Evolutionary conservation across 2,329 filamentous ascomycete genomes (phyloP), one percentile per base, ranked within the genome.

Genomic region (Claviceps purpurea): DNA sequence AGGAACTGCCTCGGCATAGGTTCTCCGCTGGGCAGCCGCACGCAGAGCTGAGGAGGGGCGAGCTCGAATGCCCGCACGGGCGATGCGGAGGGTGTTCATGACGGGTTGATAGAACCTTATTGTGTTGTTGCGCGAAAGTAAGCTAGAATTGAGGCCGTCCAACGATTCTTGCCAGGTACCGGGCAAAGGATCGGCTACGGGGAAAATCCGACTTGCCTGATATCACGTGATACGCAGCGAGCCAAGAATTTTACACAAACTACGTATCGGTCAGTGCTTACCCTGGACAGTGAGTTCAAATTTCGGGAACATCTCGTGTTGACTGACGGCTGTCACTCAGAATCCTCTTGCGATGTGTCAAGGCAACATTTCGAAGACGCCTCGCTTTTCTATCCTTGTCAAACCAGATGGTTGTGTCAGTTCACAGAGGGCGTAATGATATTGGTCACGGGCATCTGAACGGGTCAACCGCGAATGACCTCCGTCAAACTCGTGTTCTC

Each of bases 51-150:
- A 4, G 4, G 30, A 76, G 68, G 89, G 85, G 66, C 85, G 85
- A 68, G 82, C 87, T 74, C 89, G 81, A 71, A 95, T 79, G 76
- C 89, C 91, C 73, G 83, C 81, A 73, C 91, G 86, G 77, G 89
- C 87, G 73, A 95, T 78, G 74, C 90, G 89, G 75, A 96, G 76
- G 72, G 89, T 87, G 82, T 89, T 95, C 91, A 97, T 97, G 75
- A 73, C 81, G 76, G 65, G 65, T 58, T 70, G 68, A 66, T 55
- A 45, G 68, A 34, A 65, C 69, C 66, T 69, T 73, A 74, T 75
- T 73, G 72, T 64, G 64, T 65, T 71, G 65, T 64, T 75, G 71
- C 69, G 68, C 69, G 66, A 66, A 62, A 56, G 63, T 64, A 47
- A 66, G 65, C 64, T 69, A 64, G 59, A 65, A 57, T 20, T 63